Evolutionary conservation across 495 filamentous ascomycete species (phyloP).

Genomic region (Zalerion maritima): DNA sequence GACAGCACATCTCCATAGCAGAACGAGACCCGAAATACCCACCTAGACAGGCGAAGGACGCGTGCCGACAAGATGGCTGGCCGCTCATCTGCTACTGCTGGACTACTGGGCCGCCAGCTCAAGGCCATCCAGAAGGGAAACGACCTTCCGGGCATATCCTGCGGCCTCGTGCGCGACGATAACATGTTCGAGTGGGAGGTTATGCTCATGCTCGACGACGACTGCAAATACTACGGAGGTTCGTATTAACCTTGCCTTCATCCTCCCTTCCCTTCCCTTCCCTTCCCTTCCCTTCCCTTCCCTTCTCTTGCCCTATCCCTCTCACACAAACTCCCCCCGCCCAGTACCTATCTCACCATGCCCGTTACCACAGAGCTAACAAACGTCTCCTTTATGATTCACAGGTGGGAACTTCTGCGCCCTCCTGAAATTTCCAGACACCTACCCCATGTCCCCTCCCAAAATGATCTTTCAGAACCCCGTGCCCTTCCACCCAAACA

Average conservation of each 20-base stretch:
- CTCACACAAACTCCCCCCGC: not conserved
- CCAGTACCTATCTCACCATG: not conserved
- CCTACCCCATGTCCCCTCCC: constrained; percentile 82
- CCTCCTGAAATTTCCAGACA: constrained; percentile 57
- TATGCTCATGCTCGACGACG: constrained; percentile 96
- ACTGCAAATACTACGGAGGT: constrained; percentile 89
- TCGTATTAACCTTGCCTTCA: constrained; percentile 8
- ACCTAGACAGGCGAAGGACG: no score
- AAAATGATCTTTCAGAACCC: constrained; percentile 82
- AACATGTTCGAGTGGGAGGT: constrained; percentile 99
- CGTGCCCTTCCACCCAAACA: constrained; percentile 85
- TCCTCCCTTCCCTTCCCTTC: constrained; percentile 1
- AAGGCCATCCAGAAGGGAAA: constrained; percentile 87
- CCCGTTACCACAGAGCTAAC: constrained; percentile 1
- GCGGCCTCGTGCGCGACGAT: constrained; percentile 64
- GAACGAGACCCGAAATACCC: no score
- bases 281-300: not conserved
- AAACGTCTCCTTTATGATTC: constrained; percentile 1
- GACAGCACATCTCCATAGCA: constrained; percentile 3
- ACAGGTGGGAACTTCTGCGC: constrained; percentile 82
- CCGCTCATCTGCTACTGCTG: constrained; percentile 37
- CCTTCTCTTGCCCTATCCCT: constrained; percentile 1
- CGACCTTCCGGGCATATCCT: constrained; percentile 87
- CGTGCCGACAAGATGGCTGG: constrained; percentile 17
- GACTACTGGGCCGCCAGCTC: constrained; percentile 69